Conservation (phyloP, 176 grass and related monocot species). For the Rhynchospora pubera region DNA sequence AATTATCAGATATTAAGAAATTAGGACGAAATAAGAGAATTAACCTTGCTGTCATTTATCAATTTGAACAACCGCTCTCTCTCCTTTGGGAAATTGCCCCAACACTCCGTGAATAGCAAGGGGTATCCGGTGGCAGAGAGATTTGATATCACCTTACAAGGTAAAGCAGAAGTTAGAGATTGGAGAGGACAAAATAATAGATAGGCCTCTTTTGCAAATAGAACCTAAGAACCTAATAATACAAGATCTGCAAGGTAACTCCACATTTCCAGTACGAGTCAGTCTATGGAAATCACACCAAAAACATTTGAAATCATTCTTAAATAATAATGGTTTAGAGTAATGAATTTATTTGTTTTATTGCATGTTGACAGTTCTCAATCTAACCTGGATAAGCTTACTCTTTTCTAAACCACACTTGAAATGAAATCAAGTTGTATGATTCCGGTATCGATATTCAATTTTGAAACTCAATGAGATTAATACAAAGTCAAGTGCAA, state of each 20-base stretch:
- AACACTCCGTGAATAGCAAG: constrained; percentile 71
- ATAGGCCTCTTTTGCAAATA: background rate
- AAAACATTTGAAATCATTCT: background rate
- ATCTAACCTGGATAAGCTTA: background rate
- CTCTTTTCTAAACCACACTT: background rate
- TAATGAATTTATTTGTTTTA: background rate
- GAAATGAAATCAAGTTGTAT: background rate
- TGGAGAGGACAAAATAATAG: background rate
- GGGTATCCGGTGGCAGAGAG: constrained; percentile 68
- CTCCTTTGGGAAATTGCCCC: constrained; percentile 81
- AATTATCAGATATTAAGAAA: background rate
- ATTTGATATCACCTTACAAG: constrained; percentile 80
- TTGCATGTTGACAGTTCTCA: background rate
- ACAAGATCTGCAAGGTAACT: background rate
- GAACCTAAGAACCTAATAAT: background rate
- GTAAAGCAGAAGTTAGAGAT: background rate
- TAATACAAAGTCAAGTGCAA: background rate
- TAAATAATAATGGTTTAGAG: background rate
- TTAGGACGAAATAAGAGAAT: constrained; percentile 15
- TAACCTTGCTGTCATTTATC: constrained; percentile 81
- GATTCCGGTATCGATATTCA: background rate
- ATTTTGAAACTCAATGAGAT: background rate
- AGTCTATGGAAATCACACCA: background rate
- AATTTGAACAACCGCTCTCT: constrained; percentile 71
- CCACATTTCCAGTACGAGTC: background rate